A percentile compares a stretch with the other conserved stretches of the same genome.
Evolutionary conservation across 1,284 basidiomycete genomes (phyloP).

Genomic region (Leccinum proximum): DNA sequence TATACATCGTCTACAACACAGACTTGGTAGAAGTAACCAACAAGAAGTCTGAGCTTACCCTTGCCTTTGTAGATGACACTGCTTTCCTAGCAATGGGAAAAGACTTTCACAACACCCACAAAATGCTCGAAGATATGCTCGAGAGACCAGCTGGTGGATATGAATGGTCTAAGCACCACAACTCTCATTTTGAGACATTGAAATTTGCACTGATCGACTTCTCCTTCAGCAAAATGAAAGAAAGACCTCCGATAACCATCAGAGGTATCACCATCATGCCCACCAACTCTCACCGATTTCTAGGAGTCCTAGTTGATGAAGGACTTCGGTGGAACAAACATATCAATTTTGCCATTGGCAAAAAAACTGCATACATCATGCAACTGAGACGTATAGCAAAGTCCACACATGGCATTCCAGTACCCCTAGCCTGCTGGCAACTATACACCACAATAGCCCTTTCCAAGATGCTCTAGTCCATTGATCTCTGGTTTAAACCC

Average conservation of each 20-base stretch:
- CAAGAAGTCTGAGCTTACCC: neutral
- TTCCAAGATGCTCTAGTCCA: neutral
- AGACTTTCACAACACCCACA: neutral
- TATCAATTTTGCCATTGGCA: neutral
- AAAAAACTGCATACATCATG: constrained; percentile 3
- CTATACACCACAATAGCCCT: neutral
- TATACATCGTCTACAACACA: constrained; percentile 30
- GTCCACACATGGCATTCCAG: too few relatives aligned
- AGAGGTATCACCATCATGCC: neutral
- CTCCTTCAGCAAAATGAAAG: neutral
- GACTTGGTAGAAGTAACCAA: constrained; percentile 21
- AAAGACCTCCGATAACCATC: neutral
- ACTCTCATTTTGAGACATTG: constrained; percentile 9
- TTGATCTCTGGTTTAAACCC: neutral
- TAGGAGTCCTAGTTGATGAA: constrained; percentile 4
- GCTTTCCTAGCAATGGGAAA: constrained; percentile 1
- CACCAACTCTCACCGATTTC: neutral
- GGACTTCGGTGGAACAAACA: constrained; percentile 3
- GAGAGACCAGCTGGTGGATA: neutral
- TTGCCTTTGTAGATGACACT: constrained; percentile 8
- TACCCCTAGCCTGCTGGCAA: too few relatives aligned
- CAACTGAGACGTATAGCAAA: constrained; percentile 3
- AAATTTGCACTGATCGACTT: constrained; percentile 17
- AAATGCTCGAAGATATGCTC: neutral
- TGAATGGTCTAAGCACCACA: constrained; percentile 6